These are phyloP conservation scores for Bonia amplexicaulis DNA, from an alignment of 176 grass and related monocot genomes.

Conservation along the genomic window DNA sequence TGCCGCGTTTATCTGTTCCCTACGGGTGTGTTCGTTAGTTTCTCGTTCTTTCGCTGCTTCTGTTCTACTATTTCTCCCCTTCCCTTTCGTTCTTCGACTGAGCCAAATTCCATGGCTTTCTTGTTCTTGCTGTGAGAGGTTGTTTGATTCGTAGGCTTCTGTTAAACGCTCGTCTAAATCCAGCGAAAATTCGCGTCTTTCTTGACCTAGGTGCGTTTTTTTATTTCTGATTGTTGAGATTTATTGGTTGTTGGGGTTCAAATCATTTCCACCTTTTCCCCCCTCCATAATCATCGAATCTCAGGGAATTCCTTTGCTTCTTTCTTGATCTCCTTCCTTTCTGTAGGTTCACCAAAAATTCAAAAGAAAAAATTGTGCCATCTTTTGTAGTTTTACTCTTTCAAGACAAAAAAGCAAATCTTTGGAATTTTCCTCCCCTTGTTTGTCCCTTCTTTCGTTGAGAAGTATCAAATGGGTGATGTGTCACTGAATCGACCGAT, in stretches of 20 bases:
- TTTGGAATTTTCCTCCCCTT: background rate
- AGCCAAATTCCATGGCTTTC: background rate
- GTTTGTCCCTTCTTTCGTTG: background rate
- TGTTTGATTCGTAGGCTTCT: background rate
- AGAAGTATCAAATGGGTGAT: slow-evolving; percentile 26
- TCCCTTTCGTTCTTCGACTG: background rate
- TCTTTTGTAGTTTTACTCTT: background rate
- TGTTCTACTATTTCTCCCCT: background rate
- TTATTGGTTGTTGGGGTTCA: slow-evolving; percentile 12
- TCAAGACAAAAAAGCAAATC: background rate
- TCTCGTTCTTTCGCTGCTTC: background rate
- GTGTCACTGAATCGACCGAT: slow-evolving; percentile 31
- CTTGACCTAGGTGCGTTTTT: background rate
- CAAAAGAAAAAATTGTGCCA: too few relatives aligned
- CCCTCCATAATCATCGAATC: background rate
- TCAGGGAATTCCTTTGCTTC: background rate
- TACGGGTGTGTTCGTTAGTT: background rate
- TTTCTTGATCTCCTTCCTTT: background rate
- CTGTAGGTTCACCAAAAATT: background rate
- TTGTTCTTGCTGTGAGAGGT: background rate
- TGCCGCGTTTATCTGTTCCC: background rate
- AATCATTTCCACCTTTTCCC: background rate
- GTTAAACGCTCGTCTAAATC: background rate
- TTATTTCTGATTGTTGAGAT: background rate
- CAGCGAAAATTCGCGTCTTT: background rate